These are phyloP conservation scores for Starmerella cellae DNA, from an alignment of 805 yeast genomes.

Conservation along the genomic window DNA sequence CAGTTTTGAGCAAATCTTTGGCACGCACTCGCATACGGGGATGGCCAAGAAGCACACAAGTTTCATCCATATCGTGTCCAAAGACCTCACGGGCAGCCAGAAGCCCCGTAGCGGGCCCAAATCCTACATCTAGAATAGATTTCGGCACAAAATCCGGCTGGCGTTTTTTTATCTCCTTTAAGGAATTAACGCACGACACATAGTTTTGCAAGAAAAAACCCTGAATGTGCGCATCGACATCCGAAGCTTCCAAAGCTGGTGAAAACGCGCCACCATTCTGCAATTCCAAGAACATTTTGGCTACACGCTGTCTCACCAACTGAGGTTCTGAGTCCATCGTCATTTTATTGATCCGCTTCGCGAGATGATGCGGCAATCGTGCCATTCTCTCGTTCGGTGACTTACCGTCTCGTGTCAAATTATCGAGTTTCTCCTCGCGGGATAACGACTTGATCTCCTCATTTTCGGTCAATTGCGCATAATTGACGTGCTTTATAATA, in stretches of 20 bases:
- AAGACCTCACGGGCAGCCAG: conserved; percentile 73
- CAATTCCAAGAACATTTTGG: conserved; percentile 40
- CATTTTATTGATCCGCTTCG: conserved; percentile 49
- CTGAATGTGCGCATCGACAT: conserved; percentile 67
- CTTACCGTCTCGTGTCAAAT: conserved; percentile 38
- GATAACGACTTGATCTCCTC: not conserved
- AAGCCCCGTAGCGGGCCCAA: conserved; percentile 88
- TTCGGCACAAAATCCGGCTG: conserved; percentile 45
- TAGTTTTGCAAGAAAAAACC: conserved; percentile 72
- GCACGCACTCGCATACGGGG: conserved; percentile 72
- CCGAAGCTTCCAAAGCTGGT: conserved; percentile 28
- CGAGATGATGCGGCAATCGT: conserved; percentile 42
- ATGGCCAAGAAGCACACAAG: conserved; percentile 57
- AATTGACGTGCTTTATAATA: not conserved
- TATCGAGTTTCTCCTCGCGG: not conserved
- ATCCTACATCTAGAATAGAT: conserved; percentile 63
- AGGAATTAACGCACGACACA: conserved; percentile 50
- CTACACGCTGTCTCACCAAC: conserved; percentile 48
- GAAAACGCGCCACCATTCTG: conserved; percentile 42
- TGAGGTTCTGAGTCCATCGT: conserved; percentile 53
- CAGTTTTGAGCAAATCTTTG: conserved; percentile 52
- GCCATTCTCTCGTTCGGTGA: conserved; percentile 38
- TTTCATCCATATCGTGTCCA: conserved; percentile 54
- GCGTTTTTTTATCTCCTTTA: conserved; percentile 51
- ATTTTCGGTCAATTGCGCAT: too few species aligned